Evolutionary conservation across 176 grass and related monocot species (phyloP), one percentile per base, ranked within the genome.

Genomic region (Zea mays): DNA sequence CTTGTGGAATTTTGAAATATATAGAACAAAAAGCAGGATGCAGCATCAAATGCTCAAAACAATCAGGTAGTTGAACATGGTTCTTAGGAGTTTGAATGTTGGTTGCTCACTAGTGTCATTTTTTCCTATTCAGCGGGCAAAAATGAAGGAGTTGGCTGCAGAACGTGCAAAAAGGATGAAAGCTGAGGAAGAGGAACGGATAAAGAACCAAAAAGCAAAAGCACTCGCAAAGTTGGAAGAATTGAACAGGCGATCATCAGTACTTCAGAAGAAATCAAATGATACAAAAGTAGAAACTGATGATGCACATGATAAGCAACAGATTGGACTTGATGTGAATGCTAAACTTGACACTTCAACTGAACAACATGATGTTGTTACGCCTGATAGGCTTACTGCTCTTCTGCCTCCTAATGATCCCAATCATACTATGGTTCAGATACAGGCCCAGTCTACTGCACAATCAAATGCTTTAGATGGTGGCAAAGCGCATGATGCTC

Each of bases 151-250:
- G 81, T 85, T 94, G 75, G 96, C 96, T 79, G 90, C 82, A 75
- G 92, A 99, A 40, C 87, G 96, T 66, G 96, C 86, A 61, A 95
- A 90, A 71, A 88, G 90, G 42, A 61, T 95, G 64, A 88, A 99
- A 87, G 71, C 76, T 67, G 92, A 99, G 81, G 96, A 99, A 79
- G 92, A 99, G 59, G 92, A 99, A 74, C 86, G 90, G 48, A 90
- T 66, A 78, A 91, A 85, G 52, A 86, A 94, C 64, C 96, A 95
- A 85, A 99, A 77, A 69, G 92, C 90, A 78, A 99, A 99, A 90
- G 96, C 92, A 81, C 88, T 93, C 59, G 88, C 81, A 9, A 99
- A 99, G 68, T 83, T 95, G 79, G 96, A 99, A 88, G 96, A 93
- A 81, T 59, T 99, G 78, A 90, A 99, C 62, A 92, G 82, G 38